Base-by-base conservation (phyloP, 2,329 filamentous ascomycete species). In the Pseudopithomyces chartarum region DNA sequence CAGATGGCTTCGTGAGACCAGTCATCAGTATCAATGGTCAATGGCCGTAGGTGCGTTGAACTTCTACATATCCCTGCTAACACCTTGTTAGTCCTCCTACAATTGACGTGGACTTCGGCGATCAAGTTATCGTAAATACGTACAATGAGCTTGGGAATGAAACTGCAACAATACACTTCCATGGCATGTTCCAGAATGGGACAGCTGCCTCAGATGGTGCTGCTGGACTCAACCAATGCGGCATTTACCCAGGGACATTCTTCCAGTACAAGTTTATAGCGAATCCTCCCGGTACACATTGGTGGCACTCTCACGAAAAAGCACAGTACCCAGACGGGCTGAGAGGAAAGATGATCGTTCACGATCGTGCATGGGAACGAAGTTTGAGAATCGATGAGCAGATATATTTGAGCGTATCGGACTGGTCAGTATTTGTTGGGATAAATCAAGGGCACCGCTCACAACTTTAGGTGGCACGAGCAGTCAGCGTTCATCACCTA, bases 161-260 rank as follows among this genome's bases (percentile, higher is more conserved):
- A 60, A 83, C 82, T 11, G 89, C 87, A 15, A 84, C 82, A 19
- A 79, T 92, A 2, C 90, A 93, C 70, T 92, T 90, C 73, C 90
- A 93, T 63, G 90, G 90, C 20, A 82, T 93, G 61, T 90, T 85
- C 67, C 89, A 92, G 66, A 90, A 90, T 62, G 88, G 88, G 13
- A 90, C 88, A 0, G 89, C 85, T 58, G 81, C 81, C 55, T 90
- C 90, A 85, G 90, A 92, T 66, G 90, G 90, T 0, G 83, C 88
- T 1, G 80, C 85, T 0, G 87, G 86, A 44, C 80, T 90, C 3
- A 88, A 85, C 0, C 66, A 68, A 43, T 70, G 68, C 26, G 68
- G 67, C 0, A 87, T 92, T 45, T 80, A 85, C 0, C 86, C 89
- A 0, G 85, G 85, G 1, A 76, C 80, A 2, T 84, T 79, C 1